These are phyloP conservation scores for Amanita subjunquillea DNA, from an alignment of 768 basidiomycete genomes.

Conservation along the genomic window DNA sequence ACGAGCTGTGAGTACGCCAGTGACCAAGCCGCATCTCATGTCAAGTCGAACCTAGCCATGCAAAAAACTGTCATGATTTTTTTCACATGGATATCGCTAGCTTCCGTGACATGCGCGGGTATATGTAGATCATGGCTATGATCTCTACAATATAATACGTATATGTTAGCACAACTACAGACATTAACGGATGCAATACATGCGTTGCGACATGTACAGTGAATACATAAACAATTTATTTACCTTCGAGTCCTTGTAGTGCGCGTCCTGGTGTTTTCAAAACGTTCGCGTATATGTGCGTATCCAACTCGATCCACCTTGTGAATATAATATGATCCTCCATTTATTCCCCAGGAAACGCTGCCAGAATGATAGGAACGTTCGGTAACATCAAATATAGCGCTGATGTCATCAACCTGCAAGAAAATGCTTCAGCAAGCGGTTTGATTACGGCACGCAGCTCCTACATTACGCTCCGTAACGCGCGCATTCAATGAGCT, in stretches of 20 bases:
- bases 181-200: neutral
- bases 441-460: neutral
- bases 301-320: constrained; percentile 69
- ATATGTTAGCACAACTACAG: neutral
- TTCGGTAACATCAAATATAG: constrained; percentile 73
- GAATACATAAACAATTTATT: constrained; percentile 3
- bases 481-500: constrained; percentile 61
- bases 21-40: neutral
- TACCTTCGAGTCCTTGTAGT: constrained; percentile 21
- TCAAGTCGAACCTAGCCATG: neutral
- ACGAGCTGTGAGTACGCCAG: neutral
- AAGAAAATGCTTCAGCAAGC: constrained; percentile 1
- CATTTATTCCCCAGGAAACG: constrained; percentile 72
- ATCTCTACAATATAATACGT: constrained; percentile 1
- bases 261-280: constrained; percentile 37
- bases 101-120: neutral
- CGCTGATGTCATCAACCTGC: constrained; percentile 68
- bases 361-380: constrained; percentile 58
- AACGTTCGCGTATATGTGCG: constrained; percentile 42
- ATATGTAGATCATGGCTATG: neutral
- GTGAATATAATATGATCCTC: constrained; percentile 67
- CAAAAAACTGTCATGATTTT: neutral
- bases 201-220: neutral
- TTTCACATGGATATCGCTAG: neutral
- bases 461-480: constrained; percentile 72